Evolutionary conservation across 495 filamentous ascomycete species (phyloP), one percentile per base, ranked within the genome.

Genomic region (Penicillium psychrofluorescens): DNA sequence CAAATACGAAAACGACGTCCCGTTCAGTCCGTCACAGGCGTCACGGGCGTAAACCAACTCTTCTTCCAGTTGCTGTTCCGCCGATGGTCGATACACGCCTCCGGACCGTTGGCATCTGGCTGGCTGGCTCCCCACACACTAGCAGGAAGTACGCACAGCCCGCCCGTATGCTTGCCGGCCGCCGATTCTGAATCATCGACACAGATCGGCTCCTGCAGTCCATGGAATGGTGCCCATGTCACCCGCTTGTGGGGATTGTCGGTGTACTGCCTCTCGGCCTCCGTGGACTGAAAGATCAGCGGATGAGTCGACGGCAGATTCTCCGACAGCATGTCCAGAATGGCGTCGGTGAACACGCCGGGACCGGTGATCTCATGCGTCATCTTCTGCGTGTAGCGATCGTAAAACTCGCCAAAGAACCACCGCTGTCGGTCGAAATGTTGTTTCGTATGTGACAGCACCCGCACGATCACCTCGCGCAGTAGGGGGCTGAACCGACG

Each of bases 101-200:
- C 53, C 5, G 32, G 12, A 35, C 57, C 64, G 1, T 36, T 14
- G 44, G 67, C 66, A 39, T 74, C 66, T 36, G 64, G 48, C 45
- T 71, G 68, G 13, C 70, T 68, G 54, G 67, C 71, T 0, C 59
- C 68, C 68, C 70, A 74, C 1, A 59, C 64, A 54, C 63, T 70
- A 9, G 71, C 40, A 9, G 70, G 68, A 6, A 74, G 43, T 2
- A 71, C 64, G 22, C 63, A 64, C 0, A 74, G 11, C 2, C 67
- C 68, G 9, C 66, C 62, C 43, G 66, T 56, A 0, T 49, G 33
- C 7, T 53, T 52, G 11, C 46, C 62, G 10, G 41, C 11, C 29
- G 22, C 43, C 0, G 57, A 50, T 15, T 64, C 62, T 0, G 38
- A 39, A 0, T 43, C 56, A 8, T 68, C 58, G 1, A 70, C 51